A percentile compares a stretch with the other conserved stretches of the same genome.
Conservation (phyloP, 352 stramenopile species). For the Globisporangium takayamanum region DNA sequence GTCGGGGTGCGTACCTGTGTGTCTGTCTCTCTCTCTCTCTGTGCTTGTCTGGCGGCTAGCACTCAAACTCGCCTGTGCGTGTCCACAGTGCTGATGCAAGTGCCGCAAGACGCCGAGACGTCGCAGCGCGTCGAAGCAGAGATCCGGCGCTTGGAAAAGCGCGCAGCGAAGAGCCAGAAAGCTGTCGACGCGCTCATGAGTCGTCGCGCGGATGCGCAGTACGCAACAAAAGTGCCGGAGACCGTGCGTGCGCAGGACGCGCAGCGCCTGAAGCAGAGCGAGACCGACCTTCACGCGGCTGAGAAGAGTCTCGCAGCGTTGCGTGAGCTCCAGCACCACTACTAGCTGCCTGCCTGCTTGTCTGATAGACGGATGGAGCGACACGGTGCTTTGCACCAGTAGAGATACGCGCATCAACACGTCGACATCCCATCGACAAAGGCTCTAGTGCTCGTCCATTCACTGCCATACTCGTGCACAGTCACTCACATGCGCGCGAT, state of each 20-base stretch:
- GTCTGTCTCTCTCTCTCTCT: not conserved
- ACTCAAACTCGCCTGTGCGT: not conserved
- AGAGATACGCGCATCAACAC: not conserved
- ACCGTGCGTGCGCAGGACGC: constrained; percentile 52
- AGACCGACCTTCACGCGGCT: constrained; percentile 46
- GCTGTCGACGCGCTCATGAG: constrained; percentile 35
- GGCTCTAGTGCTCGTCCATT: too few species aligned
- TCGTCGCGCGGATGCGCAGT: constrained; percentile 41
- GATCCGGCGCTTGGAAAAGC: constrained; percentile 61
- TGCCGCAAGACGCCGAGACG: constrained; percentile 63
- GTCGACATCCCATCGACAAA: too few species aligned
- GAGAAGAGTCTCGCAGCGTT: constrained; percentile 53
- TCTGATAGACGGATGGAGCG: constrained; percentile 2
- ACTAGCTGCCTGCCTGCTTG: constrained; percentile 18
- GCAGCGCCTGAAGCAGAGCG: constrained; percentile 42
- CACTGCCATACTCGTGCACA: not conserved
- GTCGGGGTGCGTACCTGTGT: constrained; percentile 26
- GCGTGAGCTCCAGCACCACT: constrained; percentile 45
- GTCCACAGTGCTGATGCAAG: constrained; percentile 45
- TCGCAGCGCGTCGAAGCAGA: constrained; percentile 53
- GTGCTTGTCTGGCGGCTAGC: not conserved
- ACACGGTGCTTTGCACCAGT: not conserved
- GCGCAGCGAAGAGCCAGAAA: constrained; percentile 41
- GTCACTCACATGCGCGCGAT: constrained; percentile 3
- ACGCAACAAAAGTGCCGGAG: constrained; percentile 60